Conservation (phyloP, 129 eudicot genomes). For the Flaveria trinervia region DNA sequence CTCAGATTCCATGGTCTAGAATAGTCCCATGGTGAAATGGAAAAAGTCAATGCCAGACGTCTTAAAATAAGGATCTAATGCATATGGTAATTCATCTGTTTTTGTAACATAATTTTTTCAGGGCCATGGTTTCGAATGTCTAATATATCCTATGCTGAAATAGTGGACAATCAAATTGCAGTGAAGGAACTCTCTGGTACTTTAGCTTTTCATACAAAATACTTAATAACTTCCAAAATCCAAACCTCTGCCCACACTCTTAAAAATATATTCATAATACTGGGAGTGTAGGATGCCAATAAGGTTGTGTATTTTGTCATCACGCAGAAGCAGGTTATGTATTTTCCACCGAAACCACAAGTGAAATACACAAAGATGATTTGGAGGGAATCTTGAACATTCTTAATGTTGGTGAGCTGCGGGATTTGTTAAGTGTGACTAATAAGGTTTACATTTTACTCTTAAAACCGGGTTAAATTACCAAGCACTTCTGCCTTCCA, state of each 20-base stretch:
- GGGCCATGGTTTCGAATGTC: slow-evolving; percentile 96
- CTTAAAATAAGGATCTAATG: no score
- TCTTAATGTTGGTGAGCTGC: slow-evolving; percentile 68
- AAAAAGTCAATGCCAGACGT: no score
- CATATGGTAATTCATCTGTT: slow-evolving; percentile 13
- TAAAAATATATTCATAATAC: background rate
- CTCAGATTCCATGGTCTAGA: no score
- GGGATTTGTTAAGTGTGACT: slow-evolving; percentile 51
- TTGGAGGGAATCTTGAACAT: slow-evolving; percentile 57
- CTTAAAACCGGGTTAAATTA: slow-evolving; percentile 15
- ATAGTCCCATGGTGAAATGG: no score
- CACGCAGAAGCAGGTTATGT: slow-evolving; percentile 66
- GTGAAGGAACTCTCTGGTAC: slow-evolving; percentile 73
- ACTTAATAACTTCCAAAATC: slow-evolving; percentile 1
- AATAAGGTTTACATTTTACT: slow-evolving; percentile 55
- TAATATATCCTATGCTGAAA: slow-evolving; percentile 71
- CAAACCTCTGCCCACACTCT: background rate
- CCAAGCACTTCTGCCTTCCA: background rate
- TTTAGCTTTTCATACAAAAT: background rate
- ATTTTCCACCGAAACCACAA: slow-evolving; percentile 32
- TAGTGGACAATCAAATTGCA: slow-evolving; percentile 59
- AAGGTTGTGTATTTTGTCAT: slow-evolving; percentile 31
- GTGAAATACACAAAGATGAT: slow-evolving; percentile 48
- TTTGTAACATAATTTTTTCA: slow-evolving; percentile 29
- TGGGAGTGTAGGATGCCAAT: background rate